Percentiles rank a stretch among this genome's conserved stretches.
Conservation (phyloP, 768 basidiomycete species). For the Paxillus rubicundulus region DNA sequence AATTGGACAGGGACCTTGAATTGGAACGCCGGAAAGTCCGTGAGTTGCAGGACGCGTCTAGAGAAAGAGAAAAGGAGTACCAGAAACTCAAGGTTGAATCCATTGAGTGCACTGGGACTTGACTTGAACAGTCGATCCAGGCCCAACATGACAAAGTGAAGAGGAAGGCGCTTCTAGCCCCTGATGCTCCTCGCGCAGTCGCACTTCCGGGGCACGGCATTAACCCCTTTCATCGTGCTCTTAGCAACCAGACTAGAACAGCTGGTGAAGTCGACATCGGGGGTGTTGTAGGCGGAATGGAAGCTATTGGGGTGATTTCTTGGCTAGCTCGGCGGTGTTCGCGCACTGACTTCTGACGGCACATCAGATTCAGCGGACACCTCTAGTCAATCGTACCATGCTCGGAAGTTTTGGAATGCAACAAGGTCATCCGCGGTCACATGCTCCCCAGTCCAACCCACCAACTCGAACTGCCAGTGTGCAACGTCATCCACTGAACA, state of each 20-base stretch:
- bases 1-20: constrained; percentile 78
- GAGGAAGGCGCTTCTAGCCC: constrained; percentile 71
- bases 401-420: constrained; percentile 32
- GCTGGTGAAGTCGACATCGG: constrained; percentile 43
- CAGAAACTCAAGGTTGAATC: constrained; percentile 71
- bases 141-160: constrained; percentile 80
- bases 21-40: constrained; percentile 70
- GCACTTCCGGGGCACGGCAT: constrained; percentile 19
- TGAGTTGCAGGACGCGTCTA: constrained; percentile 69
- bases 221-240: constrained; percentile 14
- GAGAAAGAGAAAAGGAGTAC: constrained; percentile 83
- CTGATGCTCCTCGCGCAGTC: constrained; percentile 19
- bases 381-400: constrained; percentile 51
- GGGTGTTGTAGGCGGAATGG: constrained; percentile 63
- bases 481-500: constrained; percentile 44
- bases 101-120: background rate
- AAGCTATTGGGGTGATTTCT: constrained; percentile 52
- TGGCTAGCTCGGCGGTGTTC: background rate
- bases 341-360: constrained; percentile 2
- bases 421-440: constrained; percentile 31
- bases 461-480: constrained; percentile 22
- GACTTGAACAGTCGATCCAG: constrained; percentile 34
- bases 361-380: constrained; percentile 66
- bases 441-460: constrained; percentile 24
- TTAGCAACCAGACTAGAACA: constrained; percentile 20